Base-by-base conservation (phyloP, 2,329 filamentous ascomycete species). In the Ceratocystis harringtonii region DNA sequence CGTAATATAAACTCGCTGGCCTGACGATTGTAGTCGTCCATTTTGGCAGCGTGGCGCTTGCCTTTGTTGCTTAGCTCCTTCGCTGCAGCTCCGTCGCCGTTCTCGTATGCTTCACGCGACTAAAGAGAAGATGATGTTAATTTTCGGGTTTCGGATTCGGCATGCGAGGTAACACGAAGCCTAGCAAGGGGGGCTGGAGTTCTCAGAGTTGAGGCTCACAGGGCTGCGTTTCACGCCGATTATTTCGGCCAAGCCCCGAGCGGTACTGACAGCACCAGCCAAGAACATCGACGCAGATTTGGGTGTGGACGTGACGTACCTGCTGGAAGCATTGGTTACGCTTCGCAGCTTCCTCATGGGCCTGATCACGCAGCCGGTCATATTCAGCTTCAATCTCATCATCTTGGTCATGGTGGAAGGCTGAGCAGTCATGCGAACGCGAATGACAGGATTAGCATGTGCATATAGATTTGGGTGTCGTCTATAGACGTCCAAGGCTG, bases 1-100 rank as follows among this genome's bases (percentile, higher is more conserved):
- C 91, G 87, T 79, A 99, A 96, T 73, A 97, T 97, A 75, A 84
- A 95, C 67, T 96, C 89, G 67, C 89, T 90, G 1, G 94, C 94
- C 75, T 96, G 90, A 69, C 83, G 85, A 79, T 96, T 96, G 78
- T 91, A 95, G 68, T 87, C 80, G 70, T 95, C 90, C 84, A 95
- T 94, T 73, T 87, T 83, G 67, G 84, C 83, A 52, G 87, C 91
- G 75, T 97, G 92, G 57, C 78, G 76, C 76, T 97, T 96, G 72
- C 89, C 90, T 75, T 95, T 84, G 71, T 94, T 85, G 48, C 87
- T 92, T 63, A 96, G 81, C 65, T 89, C 78, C 75, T 96, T 91
- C 62, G 94, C 94, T n/a, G 74, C 78, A 19, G 83, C 90, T 70
- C 91, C 89, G 74, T 97, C 90, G 73, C 92, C 92, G 66, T 79